These are phyloP conservation scores for Odonthalia washingtoniensis DNA, from an alignment of 31 red algal genomes.

Conservation along the genomic window DNA sequence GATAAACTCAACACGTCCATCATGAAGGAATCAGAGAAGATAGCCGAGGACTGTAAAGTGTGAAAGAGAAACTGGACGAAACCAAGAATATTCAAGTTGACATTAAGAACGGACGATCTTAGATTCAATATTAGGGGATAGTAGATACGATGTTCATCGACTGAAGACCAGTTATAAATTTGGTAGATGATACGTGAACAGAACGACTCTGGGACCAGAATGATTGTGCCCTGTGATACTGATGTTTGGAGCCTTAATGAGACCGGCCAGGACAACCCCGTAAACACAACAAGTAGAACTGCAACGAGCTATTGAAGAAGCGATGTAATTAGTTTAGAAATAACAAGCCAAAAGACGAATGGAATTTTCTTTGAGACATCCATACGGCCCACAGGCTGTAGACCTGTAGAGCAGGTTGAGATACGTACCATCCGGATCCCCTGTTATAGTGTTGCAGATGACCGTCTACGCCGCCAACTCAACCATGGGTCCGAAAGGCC, in stretches of 20 bases:
- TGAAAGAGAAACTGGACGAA: background rate
- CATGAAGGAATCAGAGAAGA: background rate
- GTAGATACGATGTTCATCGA: too few relatives aligned
- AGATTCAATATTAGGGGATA: background rate
- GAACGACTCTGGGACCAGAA: background rate
- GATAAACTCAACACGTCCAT: background rate
- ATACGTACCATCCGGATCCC: background rate
- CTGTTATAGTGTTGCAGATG: too few relatives aligned
- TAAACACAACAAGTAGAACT: too few relatives aligned
- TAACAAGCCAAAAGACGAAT: too few relatives aligned
- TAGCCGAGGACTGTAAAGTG: background rate
- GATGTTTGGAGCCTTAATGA: too few relatives aligned
- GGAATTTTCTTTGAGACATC: too few relatives aligned
- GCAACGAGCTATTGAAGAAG: too few relatives aligned
- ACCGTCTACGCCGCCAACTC: slow-evolving; percentile 19
- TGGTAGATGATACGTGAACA: background rate
- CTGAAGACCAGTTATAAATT: too few relatives aligned
- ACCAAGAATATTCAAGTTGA: background rate
- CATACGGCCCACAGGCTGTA: too few relatives aligned
- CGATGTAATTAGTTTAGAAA: too few relatives aligned
- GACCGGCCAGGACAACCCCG: too few relatives aligned
- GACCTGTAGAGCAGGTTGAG: too few relatives aligned
- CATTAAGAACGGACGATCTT: background rate
- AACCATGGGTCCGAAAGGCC: slow-evolving; percentile 43
- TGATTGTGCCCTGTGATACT: background rate